Evolutionary conservation across 2,329 filamentous ascomycete genomes (phyloP), one percentile per base, ranked within the genome.

Genomic region (Aspergillus floridensis): DNA sequence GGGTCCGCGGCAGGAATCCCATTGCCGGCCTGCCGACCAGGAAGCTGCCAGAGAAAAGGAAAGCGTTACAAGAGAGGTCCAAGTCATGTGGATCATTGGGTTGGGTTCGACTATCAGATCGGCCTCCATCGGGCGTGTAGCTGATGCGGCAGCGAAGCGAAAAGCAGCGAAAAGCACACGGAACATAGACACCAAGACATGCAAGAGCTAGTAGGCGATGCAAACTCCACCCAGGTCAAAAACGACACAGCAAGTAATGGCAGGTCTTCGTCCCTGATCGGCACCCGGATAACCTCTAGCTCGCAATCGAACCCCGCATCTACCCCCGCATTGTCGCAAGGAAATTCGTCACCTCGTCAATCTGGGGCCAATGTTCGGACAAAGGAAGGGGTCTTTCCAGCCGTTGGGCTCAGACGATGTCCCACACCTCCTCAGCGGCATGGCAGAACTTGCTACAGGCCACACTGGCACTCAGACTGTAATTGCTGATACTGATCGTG

Each of bases 381-480:
- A 44, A 49, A 19, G 49, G 41, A 35, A 60, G 55, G 51, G 49
- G 58, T 46, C 53, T 53, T 38, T 55, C 22, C 26, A 35, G 44
- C 29, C 32, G 51, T 53, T 26, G n/a, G 21, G 57, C 50, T 83
- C 87, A 99, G 71, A 97, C 85, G 68, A 99, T 90, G 73, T 91
- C 88, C 95, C 95, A 99, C 38, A 89, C 89, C 76, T 99, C 95
- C 79, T 99, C 95, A 48, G 93, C 93, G 46, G 93, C 95, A 78
- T 99, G 95, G 79, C 95, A 98, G 82, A 99, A 98, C 78, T 98
- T 99, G 86, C 93, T 97, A 84, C 95, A 99, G 48, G 95, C 93
- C 63, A 99, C 95, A 81, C 93, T 98, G 62, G 95, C 95, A 72
- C 92, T 96, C 64, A 99, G 84, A 72, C 93, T 96, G 84, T 91